Evolutionary conservation across 371 early-diverging fungal genomes (phyloP).

Genomic region (Batrachochytrium dendrobatidis): DNA sequence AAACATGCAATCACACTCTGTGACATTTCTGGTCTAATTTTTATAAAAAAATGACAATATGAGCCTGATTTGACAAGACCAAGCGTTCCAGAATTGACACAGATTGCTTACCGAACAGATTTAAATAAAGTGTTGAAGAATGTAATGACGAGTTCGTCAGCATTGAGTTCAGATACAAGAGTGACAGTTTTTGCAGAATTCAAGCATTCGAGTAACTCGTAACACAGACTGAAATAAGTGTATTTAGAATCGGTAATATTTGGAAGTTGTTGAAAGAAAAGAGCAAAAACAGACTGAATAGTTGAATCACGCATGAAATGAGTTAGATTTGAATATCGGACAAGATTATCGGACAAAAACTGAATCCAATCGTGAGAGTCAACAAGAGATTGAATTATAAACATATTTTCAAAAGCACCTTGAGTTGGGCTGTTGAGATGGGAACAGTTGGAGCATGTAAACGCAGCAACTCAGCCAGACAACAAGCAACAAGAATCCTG

Average conservation of each 20-base stretch:
- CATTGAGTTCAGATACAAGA: slow-evolving; percentile 62
- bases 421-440: slow-evolving; percentile 62
- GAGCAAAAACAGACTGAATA: slow-evolving; percentile 61
- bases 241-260: slow-evolving; percentile 48
- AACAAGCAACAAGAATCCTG: slow-evolving; percentile 70
- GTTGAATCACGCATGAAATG: too few relatives aligned
- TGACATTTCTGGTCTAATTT: slow-evolving; percentile 59
- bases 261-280: slow-evolving; percentile 68
- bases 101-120: slow-evolving; percentile 36
- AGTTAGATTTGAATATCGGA: too few relatives aligned
- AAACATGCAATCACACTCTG: slow-evolving; percentile 71
- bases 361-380: too few relatives aligned
- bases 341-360: neutral
- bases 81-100: neutral
- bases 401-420: slow-evolving; percentile 32
- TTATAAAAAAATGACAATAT: slow-evolving; percentile 3
- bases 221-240: slow-evolving; percentile 61
- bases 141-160: slow-evolving; percentile 57
- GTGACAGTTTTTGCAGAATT: slow-evolving; percentile 76
- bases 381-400: neutral
- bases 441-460: slow-evolving; percentile 91
- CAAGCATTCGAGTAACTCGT: slow-evolving; percentile 79
- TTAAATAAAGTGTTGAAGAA: slow-evolving; percentile 52
- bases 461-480: slow-evolving; percentile 84
- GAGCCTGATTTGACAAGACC: neutral